Conservation (phyloP, 305 asterid genomes). For the Plantago coronopus region DNA sequence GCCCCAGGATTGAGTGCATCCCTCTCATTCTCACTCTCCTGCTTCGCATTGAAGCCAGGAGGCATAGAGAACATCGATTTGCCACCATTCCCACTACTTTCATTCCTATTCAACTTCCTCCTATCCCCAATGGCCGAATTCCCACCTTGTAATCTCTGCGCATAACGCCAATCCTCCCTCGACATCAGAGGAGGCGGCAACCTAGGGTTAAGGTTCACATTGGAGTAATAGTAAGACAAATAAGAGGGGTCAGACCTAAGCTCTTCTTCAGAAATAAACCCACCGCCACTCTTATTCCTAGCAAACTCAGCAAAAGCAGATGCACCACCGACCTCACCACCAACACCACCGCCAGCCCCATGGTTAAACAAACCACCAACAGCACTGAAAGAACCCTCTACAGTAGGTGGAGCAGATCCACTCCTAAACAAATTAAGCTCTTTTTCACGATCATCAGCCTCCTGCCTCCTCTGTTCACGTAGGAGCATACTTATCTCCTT, state of each 20-base stretch:
- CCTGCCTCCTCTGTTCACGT: conserved; percentile 74
- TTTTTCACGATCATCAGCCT: conserved; percentile 80
- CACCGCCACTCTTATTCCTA: conserved; percentile 53
- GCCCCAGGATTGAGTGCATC: conserved; percentile 57
- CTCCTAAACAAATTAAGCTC: conserved; percentile 95
- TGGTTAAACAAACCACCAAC: conserved; percentile 85
- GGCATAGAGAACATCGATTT: conserved; percentile 76
- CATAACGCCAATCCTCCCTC: conserved; percentile 89
- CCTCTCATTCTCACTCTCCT: conserved; percentile 51
- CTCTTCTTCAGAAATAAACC: conserved; percentile 84
- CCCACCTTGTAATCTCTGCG: conserved; percentile 92
- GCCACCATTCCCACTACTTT: conserved; percentile 56
- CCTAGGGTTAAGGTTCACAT: conserved; percentile 93
- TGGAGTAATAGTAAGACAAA: conserved; percentile 75
- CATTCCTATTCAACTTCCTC: conserved; percentile 77
- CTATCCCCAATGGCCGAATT: conserved; percentile 91
- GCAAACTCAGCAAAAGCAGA: conserved; percentile 63
- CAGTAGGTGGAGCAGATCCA: conserved; percentile 99
- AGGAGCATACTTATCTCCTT: conserved; percentile 75
- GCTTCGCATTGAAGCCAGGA: conserved; percentile 79
- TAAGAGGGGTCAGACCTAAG: conserved; percentile 96
- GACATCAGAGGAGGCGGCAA: conserved; percentile 88
- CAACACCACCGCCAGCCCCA: conserved; percentile 37
- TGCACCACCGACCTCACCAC: conserved; percentile 14
- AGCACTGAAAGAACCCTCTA: conserved; percentile 91